These are phyloP conservation scores for Rhizopogon vesiculosus DNA, from an alignment of 768 basidiomycete genomes.

Conservation along the genomic window DNA sequence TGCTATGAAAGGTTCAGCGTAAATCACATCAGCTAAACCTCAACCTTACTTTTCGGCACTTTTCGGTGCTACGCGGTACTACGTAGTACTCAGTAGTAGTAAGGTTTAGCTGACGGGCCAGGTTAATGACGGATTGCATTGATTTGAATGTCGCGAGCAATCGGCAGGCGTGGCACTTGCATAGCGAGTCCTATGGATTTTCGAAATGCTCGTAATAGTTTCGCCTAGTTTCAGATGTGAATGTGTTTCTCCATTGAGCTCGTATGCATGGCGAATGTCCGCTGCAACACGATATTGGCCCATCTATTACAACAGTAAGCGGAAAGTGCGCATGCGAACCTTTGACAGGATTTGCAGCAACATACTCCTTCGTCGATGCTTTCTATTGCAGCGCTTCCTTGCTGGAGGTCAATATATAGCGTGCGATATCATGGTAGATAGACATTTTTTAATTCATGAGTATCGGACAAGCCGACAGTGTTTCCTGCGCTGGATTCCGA, in stretches of 20 bases:
- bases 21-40: too few species aligned
- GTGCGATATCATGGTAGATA: slow-evolving; percentile 10
- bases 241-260: slow-evolving; percentile 52
- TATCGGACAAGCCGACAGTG: slow-evolving; percentile 45
- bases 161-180: too few species aligned
- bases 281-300: slow-evolving; percentile 30
- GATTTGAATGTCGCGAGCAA: too few species aligned
- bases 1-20: too few species aligned
- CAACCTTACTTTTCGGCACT: too few species aligned
- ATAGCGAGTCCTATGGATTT: slow-evolving; percentile 23
- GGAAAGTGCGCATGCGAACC: slow-evolving; percentile 25
- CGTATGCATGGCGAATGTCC: slow-evolving; percentile 66
- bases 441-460: slow-evolving; percentile 43
- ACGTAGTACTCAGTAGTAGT: too few species aligned
- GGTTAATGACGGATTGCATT: too few species aligned
- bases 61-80: too few species aligned
- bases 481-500: too few species aligned
- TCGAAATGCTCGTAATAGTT: slow-evolving; percentile 56
- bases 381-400: slow-evolving; percentile 64
- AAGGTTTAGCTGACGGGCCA: too few species aligned
- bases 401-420: neutral
- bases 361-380: slow-evolving; percentile 46
- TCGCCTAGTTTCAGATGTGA: slow-evolving; percentile 54
- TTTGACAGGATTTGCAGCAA: slow-evolving; percentile 47
- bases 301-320: neutral